Base-by-base conservation (phyloP, 2,329 filamentous ascomycete species). In the Cladorrhinum sp. region DNA sequence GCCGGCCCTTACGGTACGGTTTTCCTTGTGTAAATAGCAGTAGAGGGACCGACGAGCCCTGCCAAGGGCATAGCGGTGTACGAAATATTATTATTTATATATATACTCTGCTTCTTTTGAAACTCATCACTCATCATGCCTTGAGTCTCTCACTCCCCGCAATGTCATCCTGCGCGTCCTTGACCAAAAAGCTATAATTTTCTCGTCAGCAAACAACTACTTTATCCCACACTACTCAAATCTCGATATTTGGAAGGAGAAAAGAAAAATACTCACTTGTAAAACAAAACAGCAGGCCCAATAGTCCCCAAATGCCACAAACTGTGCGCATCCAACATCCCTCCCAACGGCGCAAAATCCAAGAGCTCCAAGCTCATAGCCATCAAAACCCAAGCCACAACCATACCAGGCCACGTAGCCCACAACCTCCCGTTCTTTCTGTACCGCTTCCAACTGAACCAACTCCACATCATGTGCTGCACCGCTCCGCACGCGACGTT, bases 221-320 rank as follows among this genome's bases (percentile, higher is more conserved):
- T 16, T 10, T 22, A 1, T 27, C 25, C 32, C 18, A 22, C 12
- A 5, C 20, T 24, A 45, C 7, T 7, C 13, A 13, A 32, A 7
- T 32, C 13, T 32, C 7, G 29, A 13, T 32, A 6, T 13, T 13
- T 52, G 62, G 62, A 58, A 56, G 52, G 62, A 62, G 57, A 48
- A n/a, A 29, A n/a, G 13, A 49, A 20, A 60, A n/a, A 52, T 41
- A 87, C 92, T 81, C 79, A 98, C 93, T 90, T 92, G 75, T 99
- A 99, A 91, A 91, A 97, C 79, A 96, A 83, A 54, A 95, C 79
- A 0, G 91, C 91, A 9, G 95, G 95, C 29, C 84, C 83, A 55
- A 99, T 93, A 0, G 95, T 99, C 59, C 93, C 92, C 63, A 96
- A 73, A 81, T 99, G 95, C 95, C 95, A 99, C 64, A 99, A 75